phyloP scores from a whole-genome alignment of 345 rosid species.

The Odontarrhena argentea region DNA sequence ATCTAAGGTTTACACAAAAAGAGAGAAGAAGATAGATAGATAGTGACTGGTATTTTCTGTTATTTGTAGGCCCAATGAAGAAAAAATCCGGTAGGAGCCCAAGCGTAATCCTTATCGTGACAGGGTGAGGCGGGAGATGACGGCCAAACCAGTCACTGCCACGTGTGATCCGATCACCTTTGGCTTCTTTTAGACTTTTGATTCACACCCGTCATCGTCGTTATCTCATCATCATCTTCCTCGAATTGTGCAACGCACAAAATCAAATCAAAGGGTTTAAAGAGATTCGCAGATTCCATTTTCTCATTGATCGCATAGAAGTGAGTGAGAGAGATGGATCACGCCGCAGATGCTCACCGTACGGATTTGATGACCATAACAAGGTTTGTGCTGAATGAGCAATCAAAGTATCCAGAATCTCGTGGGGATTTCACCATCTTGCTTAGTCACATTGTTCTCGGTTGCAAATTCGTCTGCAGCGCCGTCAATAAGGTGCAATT shows the following conservation, averaged over 20 bases:
- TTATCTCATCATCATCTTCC: conserved; percentile 38
- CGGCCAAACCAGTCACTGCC: conserved; percentile 56
- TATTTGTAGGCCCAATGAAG: too few relatives aligned
- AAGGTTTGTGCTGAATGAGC: conserved; percentile 82
- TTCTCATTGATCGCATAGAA: not conserved
- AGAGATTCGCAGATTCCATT: not conserved
- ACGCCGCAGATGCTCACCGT: conserved; percentile 77
- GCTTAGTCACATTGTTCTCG: conserved; percentile 91
- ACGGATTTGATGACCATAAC: conserved; percentile 99
- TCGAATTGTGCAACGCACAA: conserved; percentile 44
- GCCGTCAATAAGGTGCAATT: conserved; percentile 78
- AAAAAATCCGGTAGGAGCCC: too few relatives aligned
- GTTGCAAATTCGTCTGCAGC: conserved; percentile 98
- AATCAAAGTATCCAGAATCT: conserved; percentile 88
- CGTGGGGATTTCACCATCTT: conserved; percentile 95
- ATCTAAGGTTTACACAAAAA: too few relatives aligned
- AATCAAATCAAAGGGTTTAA: not conserved
- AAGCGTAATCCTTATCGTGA: too few relatives aligned
- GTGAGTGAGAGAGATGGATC: conserved; percentile 60
- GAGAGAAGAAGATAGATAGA: too few relatives aligned
- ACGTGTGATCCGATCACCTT: conserved; percentile 59
- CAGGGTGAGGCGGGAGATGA: not conserved
- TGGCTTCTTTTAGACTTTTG: conserved; percentile 20
- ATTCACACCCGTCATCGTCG: conserved; percentile 16
- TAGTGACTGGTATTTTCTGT: too few relatives aligned